These are phyloP conservation scores for Suaeda aralocaspica DNA, from an alignment of 148 eudicot genomes.

Conservation along the genomic window DNA sequence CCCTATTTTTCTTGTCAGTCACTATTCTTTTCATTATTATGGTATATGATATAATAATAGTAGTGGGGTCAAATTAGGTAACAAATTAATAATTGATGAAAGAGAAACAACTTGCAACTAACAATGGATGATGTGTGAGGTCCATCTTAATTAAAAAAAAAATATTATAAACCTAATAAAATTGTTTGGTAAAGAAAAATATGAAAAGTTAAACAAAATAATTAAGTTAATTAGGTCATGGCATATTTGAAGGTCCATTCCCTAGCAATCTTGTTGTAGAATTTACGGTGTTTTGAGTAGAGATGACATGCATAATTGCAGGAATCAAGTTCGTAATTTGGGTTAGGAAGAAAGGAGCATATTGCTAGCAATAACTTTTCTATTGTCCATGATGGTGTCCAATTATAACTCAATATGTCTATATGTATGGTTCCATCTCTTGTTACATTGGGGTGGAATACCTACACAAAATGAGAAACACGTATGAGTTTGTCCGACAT, in stretches of 20 bases:
- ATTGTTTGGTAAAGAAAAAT: too few relatives aligned
- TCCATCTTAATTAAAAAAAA: too few relatives aligned
- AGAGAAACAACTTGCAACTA: too few relatives aligned
- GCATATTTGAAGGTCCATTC: slow-evolving; percentile 29
- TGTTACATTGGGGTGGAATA: slow-evolving; percentile 20
- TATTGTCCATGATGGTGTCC: slow-evolving; percentile 14
- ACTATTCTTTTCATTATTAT: too few relatives aligned
- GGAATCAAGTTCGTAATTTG: slow-evolving; percentile 11
- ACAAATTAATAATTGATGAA: too few relatives aligned
- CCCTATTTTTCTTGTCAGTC: too few relatives aligned
- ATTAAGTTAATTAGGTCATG: slow-evolving; percentile 4
- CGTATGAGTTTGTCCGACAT: too few relatives aligned
- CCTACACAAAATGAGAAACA: slow-evolving; percentile 4
- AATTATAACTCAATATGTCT: not conserved
- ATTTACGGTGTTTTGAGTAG: slow-evolving; percentile 17
- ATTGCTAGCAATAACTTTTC: slow-evolving; percentile 12
- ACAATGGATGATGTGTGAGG: too few relatives aligned
- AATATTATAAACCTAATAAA: too few relatives aligned
- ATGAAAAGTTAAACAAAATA: too few relatives aligned
- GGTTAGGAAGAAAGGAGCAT: slow-evolving; percentile 17
- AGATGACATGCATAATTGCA: slow-evolving; percentile 17
- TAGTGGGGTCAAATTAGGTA: too few relatives aligned
- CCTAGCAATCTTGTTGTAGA: slow-evolving; percentile 19
- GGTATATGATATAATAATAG: too few relatives aligned
- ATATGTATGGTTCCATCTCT: slow-evolving; percentile 16